A percentile compares a stretch with the other conserved stretches of the same genome.
These are phyloP conservation scores for Penicillium concentricum DNA, from an alignment of 2,329 filamentous ascomycete genomes.

Conservation along the genomic window DNA sequence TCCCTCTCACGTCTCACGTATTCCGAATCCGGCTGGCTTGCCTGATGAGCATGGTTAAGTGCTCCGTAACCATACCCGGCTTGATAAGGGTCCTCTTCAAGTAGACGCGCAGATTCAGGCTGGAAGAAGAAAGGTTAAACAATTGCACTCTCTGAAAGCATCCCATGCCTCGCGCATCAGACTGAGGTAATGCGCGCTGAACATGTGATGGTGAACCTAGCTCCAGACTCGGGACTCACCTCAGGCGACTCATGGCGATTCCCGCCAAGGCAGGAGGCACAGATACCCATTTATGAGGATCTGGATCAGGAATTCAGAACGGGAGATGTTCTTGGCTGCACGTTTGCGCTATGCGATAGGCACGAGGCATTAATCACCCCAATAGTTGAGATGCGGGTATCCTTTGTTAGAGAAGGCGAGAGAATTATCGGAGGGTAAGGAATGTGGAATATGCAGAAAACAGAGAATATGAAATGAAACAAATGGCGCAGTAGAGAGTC, in stretches of 20 bases:
- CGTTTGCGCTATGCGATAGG: slow-evolving; percentile 16
- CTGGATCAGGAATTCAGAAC: background rate
- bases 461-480: background rate
- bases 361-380: slow-evolving; percentile 22
- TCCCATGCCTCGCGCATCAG: slow-evolving; percentile 12
- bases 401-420: background rate
- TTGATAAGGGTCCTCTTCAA: slow-evolving; percentile 48
- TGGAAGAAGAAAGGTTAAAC: slow-evolving; percentile 15
- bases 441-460: slow-evolving; percentile 15
- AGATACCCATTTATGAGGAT: slow-evolving; percentile 42
- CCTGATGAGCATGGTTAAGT: slow-evolving; percentile 37
- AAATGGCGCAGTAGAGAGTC: slow-evolving; percentile 8
- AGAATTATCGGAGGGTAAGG: slow-evolving; percentile 8
- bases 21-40: slow-evolving; percentile 43
- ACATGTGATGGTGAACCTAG: slow-evolving; percentile 1
- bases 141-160: background rate
- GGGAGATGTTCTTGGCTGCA: slow-evolving; percentile 1
- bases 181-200: slow-evolving; percentile 14
- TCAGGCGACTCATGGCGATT: slow-evolving; percentile 40
- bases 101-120: slow-evolving; percentile 45
- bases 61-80: slow-evolving; percentile 45
- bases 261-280: slow-evolving; percentile 45
- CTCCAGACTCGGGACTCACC: slow-evolving; percentile 19
- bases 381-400: slow-evolving; percentile 14
- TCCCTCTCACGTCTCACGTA: slow-evolving; percentile 45